These are phyloP conservation scores for Cystobasidium sp. DNA, from an alignment of 1,284 basidiomycete species.

Conservation along the genomic window DNA sequence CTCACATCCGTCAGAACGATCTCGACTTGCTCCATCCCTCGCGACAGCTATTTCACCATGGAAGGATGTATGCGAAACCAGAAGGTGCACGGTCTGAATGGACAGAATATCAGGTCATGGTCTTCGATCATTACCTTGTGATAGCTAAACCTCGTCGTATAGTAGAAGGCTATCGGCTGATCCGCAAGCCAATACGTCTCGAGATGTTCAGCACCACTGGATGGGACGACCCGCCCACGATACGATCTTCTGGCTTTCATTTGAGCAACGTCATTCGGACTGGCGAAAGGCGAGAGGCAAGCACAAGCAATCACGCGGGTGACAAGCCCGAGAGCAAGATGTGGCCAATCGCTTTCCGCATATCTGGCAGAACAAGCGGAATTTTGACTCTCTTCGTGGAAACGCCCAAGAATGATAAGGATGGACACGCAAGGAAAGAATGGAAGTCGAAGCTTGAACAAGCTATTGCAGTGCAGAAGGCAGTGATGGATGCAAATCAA, in stretches of 20 bases:
- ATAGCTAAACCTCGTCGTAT: slow-evolving; percentile 44
- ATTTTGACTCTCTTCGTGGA: slow-evolving; percentile 85
- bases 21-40: slow-evolving; percentile 78
- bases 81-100: slow-evolving; percentile 71
- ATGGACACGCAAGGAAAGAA: slow-evolving; percentile 67
- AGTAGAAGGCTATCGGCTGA: slow-evolving; percentile 5
- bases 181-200: slow-evolving; percentile 77
- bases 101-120: slow-evolving; percentile 80
- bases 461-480: slow-evolving; percentile 78
- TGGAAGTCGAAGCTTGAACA: slow-evolving; percentile 91
- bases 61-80: slow-evolving; percentile 78
- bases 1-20: slow-evolving; percentile 63
- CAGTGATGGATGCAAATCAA: slow-evolving; percentile 88
- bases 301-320: slow-evolving; percentile 16
- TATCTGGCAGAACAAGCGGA: slow-evolving; percentile 80
- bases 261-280: slow-evolving; percentile 45
- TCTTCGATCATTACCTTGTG: slow-evolving; percentile 82
- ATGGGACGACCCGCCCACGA: slow-evolving; percentile 70
- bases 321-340: slow-evolving; percentile 60
- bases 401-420: slow-evolving; percentile 57
- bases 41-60: slow-evolving; percentile 78
- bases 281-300: slow-evolving; percentile 20
- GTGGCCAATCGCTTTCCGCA: slow-evolving; percentile 80
- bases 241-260: slow-evolving; percentile 48
- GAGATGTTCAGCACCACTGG: slow-evolving; percentile 79